phyloP scores from a whole-genome alignment of 225 moss, liverwort and hornwort species.

The Sphagnum tenellum region DNA sequence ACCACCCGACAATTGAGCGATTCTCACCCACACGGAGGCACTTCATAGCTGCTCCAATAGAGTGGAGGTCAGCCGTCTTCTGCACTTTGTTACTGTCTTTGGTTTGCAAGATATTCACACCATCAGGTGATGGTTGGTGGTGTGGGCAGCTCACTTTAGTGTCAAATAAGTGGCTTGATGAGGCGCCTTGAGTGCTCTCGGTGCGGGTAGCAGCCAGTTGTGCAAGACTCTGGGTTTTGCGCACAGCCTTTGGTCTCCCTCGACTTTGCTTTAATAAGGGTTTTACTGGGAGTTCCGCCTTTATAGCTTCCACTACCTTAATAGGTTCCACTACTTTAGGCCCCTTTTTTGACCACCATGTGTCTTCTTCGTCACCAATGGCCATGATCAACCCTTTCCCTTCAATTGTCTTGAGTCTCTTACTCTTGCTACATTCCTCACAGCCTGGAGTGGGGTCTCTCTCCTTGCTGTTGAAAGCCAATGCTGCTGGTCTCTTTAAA shows the following conservation, averaged over 20 bases:
- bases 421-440: constrained; percentile 72
- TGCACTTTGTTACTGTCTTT: constrained; percentile 43
- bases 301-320: constrained; percentile 58
- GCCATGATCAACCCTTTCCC: constrained; percentile 52
- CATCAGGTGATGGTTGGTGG: constrained; percentile 50
- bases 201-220: constrained; percentile 74
- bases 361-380: constrained; percentile 66
- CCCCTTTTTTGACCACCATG: constrained; percentile 85
- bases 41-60: constrained; percentile 62
- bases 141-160: constrained; percentile 68
- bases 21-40: constrained; percentile 63
- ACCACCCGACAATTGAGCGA: constrained; percentile 65
- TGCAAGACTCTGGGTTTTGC: constrained; percentile 89
- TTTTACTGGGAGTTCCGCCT: constrained; percentile 69
- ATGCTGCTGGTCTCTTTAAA: constrained; percentile 38
- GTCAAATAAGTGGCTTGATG: constrained; percentile 57
- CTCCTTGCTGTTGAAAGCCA: constrained; percentile 38
- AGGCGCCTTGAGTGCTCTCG: constrained; percentile 73
- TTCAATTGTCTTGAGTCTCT: constrained; percentile 70
- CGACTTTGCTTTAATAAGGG: constrained; percentile 70
- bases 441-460: constrained; percentile 77
- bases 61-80: constrained; percentile 43
- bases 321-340: constrained; percentile 58
- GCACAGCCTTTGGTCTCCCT: constrained; percentile 81
- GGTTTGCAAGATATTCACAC: constrained; percentile 29